These are phyloP conservation scores for Cercis canadensis DNA, from an alignment of 306 rosid genomes.

Conservation along the genomic window DNA sequence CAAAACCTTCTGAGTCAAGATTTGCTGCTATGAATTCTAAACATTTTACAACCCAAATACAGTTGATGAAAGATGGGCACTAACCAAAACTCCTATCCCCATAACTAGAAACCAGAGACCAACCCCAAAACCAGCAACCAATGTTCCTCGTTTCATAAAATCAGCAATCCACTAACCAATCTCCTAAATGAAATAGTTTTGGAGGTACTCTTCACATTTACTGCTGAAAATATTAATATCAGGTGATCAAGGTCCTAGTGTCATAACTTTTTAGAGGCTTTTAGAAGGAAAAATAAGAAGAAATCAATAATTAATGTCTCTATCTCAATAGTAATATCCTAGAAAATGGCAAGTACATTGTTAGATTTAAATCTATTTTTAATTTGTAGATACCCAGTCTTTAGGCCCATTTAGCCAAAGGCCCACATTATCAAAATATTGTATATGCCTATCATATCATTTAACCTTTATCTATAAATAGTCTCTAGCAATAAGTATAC, in stretches of 20 bases:
- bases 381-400: no score
- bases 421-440: no score
- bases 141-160: slow-evolving; percentile 4
- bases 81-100: neutral
- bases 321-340: no score
- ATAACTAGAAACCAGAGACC: slow-evolving; percentile 2
- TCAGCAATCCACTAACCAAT: neutral
- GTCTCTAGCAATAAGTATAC: no score
- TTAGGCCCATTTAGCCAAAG: no score
- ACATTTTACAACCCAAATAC: neutral
- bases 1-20: neutral
- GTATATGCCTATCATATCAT: no score
- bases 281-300: neutral
- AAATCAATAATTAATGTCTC: no score
- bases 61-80: neutral
- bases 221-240: neutral
- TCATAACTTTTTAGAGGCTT: neutral
- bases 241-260: neutral
- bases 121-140: slow-evolving; percentile 1
- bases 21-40: neutral
- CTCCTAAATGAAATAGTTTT: neutral
- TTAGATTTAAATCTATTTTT: no score
- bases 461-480: no score
- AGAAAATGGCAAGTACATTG: no score
- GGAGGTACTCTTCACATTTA: neutral